Conservation (phyloP, 2,329 filamentous ascomycete genomes). For the Pezicula radicicola region DNA sequence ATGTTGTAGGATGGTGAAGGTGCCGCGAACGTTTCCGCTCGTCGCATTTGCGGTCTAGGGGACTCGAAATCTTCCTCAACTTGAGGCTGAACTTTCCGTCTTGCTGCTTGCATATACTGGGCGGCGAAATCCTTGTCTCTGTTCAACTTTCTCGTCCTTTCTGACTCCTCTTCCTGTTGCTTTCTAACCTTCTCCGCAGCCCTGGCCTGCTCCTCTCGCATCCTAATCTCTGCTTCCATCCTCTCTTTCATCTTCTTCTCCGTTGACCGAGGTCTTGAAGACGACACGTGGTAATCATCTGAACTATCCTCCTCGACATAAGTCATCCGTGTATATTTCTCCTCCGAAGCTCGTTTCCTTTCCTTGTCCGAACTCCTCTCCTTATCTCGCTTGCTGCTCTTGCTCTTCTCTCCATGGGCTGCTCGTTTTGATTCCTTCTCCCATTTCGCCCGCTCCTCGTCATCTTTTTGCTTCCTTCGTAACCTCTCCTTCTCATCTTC, state of each 20-base stretch:
- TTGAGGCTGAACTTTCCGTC: conserved; percentile 13
- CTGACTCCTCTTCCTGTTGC: not conserved
- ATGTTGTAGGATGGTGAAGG: conserved; percentile 15
- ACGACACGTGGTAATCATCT: conserved; percentile 11
- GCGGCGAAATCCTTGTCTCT: conserved; percentile 20
- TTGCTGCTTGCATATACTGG: conserved; percentile 27
- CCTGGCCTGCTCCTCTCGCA: conserved; percentile 12
- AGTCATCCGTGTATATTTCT: conserved; percentile 20
- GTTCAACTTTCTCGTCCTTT: conserved; percentile 10
- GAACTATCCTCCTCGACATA: conserved; percentile 25
- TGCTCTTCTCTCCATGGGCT: conserved; percentile 27
- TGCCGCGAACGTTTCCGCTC: conserved; percentile 26
- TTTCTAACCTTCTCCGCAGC: conserved; percentile 2
- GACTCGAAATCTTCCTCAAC: conserved; percentile 11
- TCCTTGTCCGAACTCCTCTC: conserved; percentile 32
- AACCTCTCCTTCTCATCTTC: conserved; percentile 31
- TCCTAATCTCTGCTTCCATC: conserved; percentile 18
- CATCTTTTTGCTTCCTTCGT: conserved; percentile 27
- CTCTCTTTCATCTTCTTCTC: conserved; percentile 20
- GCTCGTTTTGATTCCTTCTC: conserved; percentile 28
- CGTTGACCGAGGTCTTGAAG: conserved; percentile 9
- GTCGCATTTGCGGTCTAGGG: conserved; percentile 12
- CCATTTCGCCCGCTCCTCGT: conserved; percentile 25
- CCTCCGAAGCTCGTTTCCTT: conserved; percentile 32
- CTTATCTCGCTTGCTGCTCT: conserved; percentile 21